Conservation (phyloP, 2,329 filamentous ascomycete genomes). For the Cercospora zeae-maydis region DNA sequence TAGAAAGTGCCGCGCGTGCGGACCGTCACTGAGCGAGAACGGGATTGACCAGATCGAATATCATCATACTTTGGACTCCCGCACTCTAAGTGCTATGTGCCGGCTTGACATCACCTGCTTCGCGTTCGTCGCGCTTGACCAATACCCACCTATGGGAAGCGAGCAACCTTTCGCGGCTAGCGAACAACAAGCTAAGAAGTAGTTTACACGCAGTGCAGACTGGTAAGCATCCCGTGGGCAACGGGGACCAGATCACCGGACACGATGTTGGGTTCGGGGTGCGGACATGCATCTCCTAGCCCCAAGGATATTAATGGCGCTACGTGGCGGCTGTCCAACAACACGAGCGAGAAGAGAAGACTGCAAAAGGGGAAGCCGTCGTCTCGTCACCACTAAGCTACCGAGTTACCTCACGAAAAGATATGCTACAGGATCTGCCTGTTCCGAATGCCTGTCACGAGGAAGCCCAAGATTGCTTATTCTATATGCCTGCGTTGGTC, state of each 20-base stretch:
- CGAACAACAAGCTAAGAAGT: too few species aligned
- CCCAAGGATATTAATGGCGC: neutral
- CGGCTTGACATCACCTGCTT: neutral
- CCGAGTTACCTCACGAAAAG: neutral
- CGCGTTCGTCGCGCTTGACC: neutral
- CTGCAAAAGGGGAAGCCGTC: neutral
- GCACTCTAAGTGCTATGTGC: neutral
- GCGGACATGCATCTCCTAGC: neutral
- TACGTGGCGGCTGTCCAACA: neutral
- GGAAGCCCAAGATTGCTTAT: neutral
- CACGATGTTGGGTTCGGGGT: neutral
- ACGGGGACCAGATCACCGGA: neutral
- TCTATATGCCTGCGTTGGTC: neutral
- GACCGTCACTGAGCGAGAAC: neutral
- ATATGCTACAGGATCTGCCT: neutral
- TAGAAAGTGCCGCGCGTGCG: neutral
- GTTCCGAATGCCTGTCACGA: neutral
- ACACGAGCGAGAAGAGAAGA: too few species aligned
- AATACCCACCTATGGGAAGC: too few species aligned
- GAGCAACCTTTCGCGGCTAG: too few species aligned
- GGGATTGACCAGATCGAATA: neutral
- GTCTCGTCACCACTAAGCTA: neutral
- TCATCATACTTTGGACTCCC: neutral
- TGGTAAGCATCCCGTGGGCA: too few species aligned
- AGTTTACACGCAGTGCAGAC: too few species aligned